A percentile compares a stretch with the other conserved stretches of the same genome.
Conservation (phyloP, 768 basidiomycete genomes). For the Kwoniella sp. region DNA sequence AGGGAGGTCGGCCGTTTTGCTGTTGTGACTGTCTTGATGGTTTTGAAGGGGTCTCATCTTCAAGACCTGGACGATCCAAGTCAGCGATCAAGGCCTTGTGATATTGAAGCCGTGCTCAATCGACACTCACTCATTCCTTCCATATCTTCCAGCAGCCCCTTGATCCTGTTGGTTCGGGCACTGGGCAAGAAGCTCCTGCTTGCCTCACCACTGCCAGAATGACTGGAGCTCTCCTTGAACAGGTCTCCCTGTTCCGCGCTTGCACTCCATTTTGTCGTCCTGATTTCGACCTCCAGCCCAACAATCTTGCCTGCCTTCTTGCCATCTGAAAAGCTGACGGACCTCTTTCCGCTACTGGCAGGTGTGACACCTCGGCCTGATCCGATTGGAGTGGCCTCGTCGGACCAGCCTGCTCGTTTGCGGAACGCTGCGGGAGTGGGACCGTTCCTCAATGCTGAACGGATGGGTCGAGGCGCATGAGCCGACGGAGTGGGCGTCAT, state of each 20-base stretch:
- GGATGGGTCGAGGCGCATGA: conserved; percentile 34
- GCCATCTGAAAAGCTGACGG: conserved; percentile 95
- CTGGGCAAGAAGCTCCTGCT: conserved; percentile 57
- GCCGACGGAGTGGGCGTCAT: conserved; percentile 37
- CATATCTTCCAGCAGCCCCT: conserved; percentile 74
- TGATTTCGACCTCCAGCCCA: conserved; percentile 14
- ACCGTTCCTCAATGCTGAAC: conserved; percentile 46
- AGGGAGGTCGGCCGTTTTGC: conserved; percentile 10
- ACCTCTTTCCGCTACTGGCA: conserved; percentile 41
- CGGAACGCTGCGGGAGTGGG: conserved; percentile 39
- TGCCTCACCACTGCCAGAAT: conserved; percentile 12
- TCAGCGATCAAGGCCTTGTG: conserved; percentile 4
- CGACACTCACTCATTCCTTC: conserved; percentile 69
- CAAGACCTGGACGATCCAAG: conserved; percentile 27
- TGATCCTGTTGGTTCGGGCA: conserved; percentile 75
- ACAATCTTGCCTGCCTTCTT: conserved; percentile 81
- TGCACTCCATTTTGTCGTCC: conserved; percentile 16
- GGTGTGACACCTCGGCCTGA: conserved; percentile 22
- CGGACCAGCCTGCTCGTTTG: conserved; percentile 42
- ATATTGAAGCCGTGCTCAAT: not conserved
- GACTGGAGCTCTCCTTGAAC: conserved; percentile 24
- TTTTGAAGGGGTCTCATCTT: conserved; percentile 55
- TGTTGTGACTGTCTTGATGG: conserved; percentile 21
- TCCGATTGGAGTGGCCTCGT: conserved; percentile 35
- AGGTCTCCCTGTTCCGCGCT: conserved; percentile 26